phyloP scores from a whole-genome alignment of 257 asterid genomes.

The Voacanga thouarsii region DNA sequence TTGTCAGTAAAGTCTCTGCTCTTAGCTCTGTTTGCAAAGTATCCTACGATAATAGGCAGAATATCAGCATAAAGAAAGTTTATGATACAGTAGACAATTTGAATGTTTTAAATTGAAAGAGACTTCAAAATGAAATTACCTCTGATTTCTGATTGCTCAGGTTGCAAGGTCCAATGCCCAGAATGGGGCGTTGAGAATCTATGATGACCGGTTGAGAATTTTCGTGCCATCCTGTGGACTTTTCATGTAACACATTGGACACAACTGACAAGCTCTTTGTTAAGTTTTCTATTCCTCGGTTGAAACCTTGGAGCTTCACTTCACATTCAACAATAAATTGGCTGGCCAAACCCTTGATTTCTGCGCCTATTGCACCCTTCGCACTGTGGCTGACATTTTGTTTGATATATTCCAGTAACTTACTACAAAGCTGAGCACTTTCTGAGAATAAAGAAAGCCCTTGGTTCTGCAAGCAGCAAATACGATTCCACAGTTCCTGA shows the following conservation, averaged over 20 bases:
- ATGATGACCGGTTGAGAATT: conserved; percentile 26
- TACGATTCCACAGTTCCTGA: conserved; percentile 64
- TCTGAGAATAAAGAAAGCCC: conserved; percentile 65
- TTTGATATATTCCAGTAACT: conserved; percentile 61
- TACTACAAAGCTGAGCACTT: conserved; percentile 67
- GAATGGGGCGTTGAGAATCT: conserved; percentile 24
- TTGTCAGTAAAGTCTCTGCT: conserved; percentile 81
- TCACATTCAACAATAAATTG: conserved; percentile 77
- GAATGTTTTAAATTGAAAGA: neutral
- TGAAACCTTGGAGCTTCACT: conserved; percentile 83
- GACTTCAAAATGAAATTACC: conserved; percentile 35
- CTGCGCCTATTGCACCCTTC: conserved; percentile 31
- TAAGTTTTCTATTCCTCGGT: conserved; percentile 67
- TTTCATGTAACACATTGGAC: conserved; percentile 50
- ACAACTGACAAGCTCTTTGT: conserved; percentile 50
- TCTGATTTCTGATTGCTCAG: conserved; percentile 40
- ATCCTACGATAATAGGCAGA: conserved; percentile 43
- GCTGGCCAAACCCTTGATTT: conserved; percentile 36
- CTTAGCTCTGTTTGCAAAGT: conserved; percentile 59
- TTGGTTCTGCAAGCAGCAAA: conserved; percentile 71
- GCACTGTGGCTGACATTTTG: conserved; percentile 30
- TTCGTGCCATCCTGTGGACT: conserved; percentile 36
- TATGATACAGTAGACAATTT: neutral
- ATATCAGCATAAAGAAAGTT: conserved; percentile 15
- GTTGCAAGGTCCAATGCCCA: conserved; percentile 31